Evolutionary conservation across 257 asterid genomes (phyloP).

Genomic region (Eustoma russellianum): DNA sequence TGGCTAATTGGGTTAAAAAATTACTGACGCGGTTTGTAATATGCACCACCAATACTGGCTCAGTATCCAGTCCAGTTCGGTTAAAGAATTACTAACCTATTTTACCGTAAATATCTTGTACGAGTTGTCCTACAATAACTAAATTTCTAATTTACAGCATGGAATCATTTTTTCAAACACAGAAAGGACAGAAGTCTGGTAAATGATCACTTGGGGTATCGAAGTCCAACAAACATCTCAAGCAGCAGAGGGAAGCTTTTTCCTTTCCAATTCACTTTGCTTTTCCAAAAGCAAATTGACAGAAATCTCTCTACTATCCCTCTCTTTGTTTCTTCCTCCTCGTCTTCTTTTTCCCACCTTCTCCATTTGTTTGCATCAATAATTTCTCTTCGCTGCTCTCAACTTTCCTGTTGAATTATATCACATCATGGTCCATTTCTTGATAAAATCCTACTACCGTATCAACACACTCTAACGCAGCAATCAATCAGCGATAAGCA

Average conservation of each 20-base stretch:
- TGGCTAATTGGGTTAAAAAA: no score
- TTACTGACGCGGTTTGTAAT: no score
- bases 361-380: conserved; percentile 5
- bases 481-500: no score
- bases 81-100: no score
- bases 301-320: conserved; percentile 13
- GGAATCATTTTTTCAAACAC: no score
- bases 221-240: background rate
- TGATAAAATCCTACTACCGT: no score
- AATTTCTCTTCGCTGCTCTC: conserved; percentile 13
- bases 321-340: conserved; percentile 24
- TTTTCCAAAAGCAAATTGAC: conserved; percentile 56
- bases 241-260: conserved; percentile 36
- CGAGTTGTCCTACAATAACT: no score
- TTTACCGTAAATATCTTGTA: no score
- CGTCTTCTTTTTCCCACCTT: conserved; percentile 13
- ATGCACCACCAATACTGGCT: no score
- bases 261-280: conserved; percentile 53
- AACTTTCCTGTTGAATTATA: conserved; percentile 22
- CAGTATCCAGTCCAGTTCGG: no score
- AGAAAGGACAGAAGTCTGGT: background rate
- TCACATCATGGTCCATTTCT: conserved; percentile 17
- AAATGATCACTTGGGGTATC: conserved; percentile 23
- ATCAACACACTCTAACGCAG: no score
- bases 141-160: no score